Evolutionary conservation across 1,284 basidiomycete species (phyloP).

Genomic region (Microstroma glucosiphilum): DNA sequence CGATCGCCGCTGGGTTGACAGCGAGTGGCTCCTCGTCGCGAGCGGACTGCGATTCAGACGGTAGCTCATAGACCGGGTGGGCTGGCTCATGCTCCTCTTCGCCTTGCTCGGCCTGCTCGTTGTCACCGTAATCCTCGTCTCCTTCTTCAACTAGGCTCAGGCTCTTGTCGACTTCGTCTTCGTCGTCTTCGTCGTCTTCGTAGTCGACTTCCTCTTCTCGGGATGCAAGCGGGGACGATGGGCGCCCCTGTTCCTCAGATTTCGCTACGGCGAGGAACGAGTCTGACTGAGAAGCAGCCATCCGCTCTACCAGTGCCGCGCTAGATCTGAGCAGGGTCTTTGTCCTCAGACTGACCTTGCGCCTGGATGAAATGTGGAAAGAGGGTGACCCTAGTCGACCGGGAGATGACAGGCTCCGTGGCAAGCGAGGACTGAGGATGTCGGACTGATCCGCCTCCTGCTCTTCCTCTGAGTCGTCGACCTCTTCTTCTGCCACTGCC

Average conservation of each 20-base stretch:
- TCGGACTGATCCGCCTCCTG: not conserved
- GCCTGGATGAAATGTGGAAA: not conserved
- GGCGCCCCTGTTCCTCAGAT: not conserved
- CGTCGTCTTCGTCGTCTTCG: not conserved
- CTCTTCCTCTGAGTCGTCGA: constrained; percentile 1
- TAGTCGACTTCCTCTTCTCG: not conserved
- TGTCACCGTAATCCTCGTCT: not conserved
- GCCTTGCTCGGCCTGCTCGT: not conserved
- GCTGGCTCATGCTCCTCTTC: too few species aligned
- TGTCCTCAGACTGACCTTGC: constrained; percentile 1
- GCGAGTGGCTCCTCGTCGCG: not conserved
- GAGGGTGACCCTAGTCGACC: not conserved
- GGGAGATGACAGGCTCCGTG: not conserved
- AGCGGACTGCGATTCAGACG: too few species aligned
- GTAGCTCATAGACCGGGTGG: too few species aligned
- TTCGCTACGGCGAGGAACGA: not conserved
- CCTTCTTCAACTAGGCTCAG: not conserved
- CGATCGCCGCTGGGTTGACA: not conserved
- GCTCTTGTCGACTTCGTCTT: constrained; percentile 2
- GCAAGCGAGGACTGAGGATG: not conserved
- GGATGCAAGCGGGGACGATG: not conserved
- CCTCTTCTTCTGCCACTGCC: not conserved
- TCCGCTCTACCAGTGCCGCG: not conserved
- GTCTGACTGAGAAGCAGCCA: not conserved
- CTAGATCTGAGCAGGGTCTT: constrained; percentile 4